Percentiles rank a stretch among this genome's conserved stretches.
These are phyloP conservation scores for Citropsis articulata DNA, from an alignment of 345 rosid species.

Conservation along the genomic window DNA sequence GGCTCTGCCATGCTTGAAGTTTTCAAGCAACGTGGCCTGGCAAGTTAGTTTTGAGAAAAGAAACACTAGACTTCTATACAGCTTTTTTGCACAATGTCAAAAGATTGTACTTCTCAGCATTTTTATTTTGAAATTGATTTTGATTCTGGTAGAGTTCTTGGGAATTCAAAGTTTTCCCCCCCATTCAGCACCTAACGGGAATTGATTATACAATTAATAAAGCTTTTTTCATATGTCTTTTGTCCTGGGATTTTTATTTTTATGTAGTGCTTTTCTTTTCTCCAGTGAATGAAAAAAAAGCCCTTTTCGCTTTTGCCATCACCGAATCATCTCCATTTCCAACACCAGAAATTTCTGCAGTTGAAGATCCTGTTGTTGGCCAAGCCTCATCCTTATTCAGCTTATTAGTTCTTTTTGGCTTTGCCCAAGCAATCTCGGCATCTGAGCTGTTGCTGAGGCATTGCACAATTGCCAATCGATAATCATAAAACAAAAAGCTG, in stretches of 20 bases:
- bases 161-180: background rate
- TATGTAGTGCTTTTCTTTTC: no score
- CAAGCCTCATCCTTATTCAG: conserved; percentile 20
- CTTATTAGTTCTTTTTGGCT: background rate
- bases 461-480: conserved; percentile 46
- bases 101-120: background rate
- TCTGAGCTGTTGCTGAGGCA: conserved; percentile 47
- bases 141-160: conserved; percentile 1
- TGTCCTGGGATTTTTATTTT: no score
- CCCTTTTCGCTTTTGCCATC: background rate
- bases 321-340: background rate
- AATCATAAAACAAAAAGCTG: conserved; percentile 41
- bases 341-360: conserved; percentile 6
- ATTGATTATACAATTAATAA: background rate
- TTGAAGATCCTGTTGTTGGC: conserved; percentile 12
- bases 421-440: no score
- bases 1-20: conserved; percentile 74
- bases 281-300: no score
- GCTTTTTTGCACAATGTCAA: background rate
- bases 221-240: background rate
- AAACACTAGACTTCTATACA: background rate
- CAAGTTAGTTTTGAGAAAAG: conserved; percentile 14
- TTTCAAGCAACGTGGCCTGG: conserved; percentile 78
- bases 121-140: conserved; percentile 1
- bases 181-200: background rate